A percentile compares a stretch with the other conserved stretches of the same genome.
Evolutionary conservation across 805 yeast species (phyloP).

Genomic region (Cyberlindnera subsufficiens): DNA sequence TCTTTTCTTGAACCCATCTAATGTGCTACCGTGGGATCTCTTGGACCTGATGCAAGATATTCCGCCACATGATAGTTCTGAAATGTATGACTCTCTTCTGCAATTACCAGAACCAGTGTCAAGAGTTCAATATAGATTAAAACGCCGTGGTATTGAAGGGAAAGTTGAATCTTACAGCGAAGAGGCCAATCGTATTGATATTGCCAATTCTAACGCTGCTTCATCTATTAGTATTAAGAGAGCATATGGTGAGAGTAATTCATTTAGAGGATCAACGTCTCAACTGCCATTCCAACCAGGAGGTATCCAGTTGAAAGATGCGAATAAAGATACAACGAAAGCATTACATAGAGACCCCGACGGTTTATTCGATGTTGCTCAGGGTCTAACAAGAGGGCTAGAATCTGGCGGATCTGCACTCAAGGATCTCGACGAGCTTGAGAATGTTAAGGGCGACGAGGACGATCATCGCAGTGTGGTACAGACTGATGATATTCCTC

Average conservation of each 20-base stretch:
- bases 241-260: constrained; percentile 54
- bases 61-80: constrained; percentile 32
- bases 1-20: constrained; percentile 57
- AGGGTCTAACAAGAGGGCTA: constrained; percentile 75
- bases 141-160: constrained; percentile 74
- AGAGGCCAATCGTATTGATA: constrained; percentile 43
- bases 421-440: constrained; percentile 12
- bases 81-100: constrained; percentile 32
- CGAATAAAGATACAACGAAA: constrained; percentile 31
- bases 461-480: constrained; percentile 7
- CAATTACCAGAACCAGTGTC: constrained; percentile 54
- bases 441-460: constrained; percentile 17
- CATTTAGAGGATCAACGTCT: constrained; percentile 63
- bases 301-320: constrained; percentile 43
- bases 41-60: constrained; percentile 60
- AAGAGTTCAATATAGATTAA: constrained; percentile 61
- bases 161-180: constrained; percentile 57
- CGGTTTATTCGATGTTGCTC: constrained; percentile 81
- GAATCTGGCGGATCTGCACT: constrained; percentile 2
- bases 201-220: constrained; percentile 47
- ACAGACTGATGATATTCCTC: constrained; percentile 1
- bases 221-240: constrained; percentile 73
- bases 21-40: constrained; percentile 61
- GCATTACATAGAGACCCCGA: constrained; percentile 56
- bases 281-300: constrained; percentile 93